A percentile compares a stretch with the other conserved stretches of the same genome.
phyloP scores from a whole-genome alignment of 2,329 filamentous ascomycete species.

The Huntiella decipiens region DNA sequence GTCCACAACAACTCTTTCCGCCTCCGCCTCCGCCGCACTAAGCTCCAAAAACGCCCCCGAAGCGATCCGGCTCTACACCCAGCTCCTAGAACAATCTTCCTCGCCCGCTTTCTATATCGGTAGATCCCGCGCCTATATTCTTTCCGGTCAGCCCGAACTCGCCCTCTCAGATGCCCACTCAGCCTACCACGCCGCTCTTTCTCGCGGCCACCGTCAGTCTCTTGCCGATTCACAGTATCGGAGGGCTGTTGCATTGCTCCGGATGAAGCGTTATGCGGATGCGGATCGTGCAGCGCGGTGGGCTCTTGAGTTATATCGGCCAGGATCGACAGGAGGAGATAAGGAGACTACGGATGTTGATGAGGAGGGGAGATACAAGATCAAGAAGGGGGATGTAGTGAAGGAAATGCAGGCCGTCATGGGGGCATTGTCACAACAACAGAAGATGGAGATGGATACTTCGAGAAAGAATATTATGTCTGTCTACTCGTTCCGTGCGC shows the following conservation, averaged over 20 bases:
- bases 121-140: slow-evolving; percentile 60
- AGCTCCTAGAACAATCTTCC: slow-evolving; percentile 43
- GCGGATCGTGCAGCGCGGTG: slow-evolving; percentile 51
- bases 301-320: slow-evolving; percentile 25
- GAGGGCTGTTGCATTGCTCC: slow-evolving; percentile 54
- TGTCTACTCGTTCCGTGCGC: slow-evolving; percentile 18
- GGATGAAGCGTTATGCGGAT: slow-evolving; percentile 53
- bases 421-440: slow-evolving; percentile 12
- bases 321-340: slow-evolving; percentile 13
- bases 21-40: slow-evolving; percentile 37
- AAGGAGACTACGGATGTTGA: slow-evolving; percentile 18
- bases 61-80: slow-evolving; percentile 49
- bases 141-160: slow-evolving; percentile 37
- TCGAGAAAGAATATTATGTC: slow-evolving; percentile 4
- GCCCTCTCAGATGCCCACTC: slow-evolving; percentile 53
- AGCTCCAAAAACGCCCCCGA: slow-evolving; percentile 41
- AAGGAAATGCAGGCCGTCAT: slow-evolving; percentile 18
- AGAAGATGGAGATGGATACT: slow-evolving; percentile 15
- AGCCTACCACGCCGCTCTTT: slow-evolving; percentile 40
- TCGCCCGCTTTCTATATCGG: slow-evolving; percentile 67
- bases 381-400: slow-evolving; percentile 18
- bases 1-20: slow-evolving; percentile 26
- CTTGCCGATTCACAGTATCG: slow-evolving; percentile 71
- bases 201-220: slow-evolving; percentile 54
- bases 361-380: slow-evolving; percentile 28